A percentile compares a stretch with the other conserved stretches of the same genome.
Conservation (phyloP, 805 yeast species). For the Jamesozyma hellenica region DNA sequence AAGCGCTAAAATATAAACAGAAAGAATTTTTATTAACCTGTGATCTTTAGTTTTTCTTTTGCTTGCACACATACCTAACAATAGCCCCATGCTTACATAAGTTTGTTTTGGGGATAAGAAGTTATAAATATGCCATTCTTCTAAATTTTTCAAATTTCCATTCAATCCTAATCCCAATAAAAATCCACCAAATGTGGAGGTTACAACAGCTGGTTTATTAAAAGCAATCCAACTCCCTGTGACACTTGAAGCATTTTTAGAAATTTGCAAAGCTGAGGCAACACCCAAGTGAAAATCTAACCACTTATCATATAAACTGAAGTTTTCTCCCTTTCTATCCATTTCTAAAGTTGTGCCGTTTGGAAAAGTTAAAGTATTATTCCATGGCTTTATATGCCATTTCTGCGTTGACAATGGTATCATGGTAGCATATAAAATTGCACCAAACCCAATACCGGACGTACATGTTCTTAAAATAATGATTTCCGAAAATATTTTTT, state of each 20-base stretch:
- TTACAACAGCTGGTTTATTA: slow-evolving; percentile 60
- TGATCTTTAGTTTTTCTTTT: slow-evolving; percentile 71
- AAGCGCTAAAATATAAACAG: slow-evolving; percentile 87
- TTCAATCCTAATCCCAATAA: slow-evolving; percentile 84
- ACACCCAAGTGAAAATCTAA: slow-evolving; percentile 90
- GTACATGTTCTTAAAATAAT: slow-evolving; percentile 66
- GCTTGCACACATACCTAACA: slow-evolving; percentile 91
- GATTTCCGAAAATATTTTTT: slow-evolving; percentile 44
- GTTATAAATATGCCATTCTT: slow-evolving; percentile 94
- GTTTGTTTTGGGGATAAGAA: slow-evolving; percentile 84
- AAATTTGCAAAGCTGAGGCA: slow-evolving; percentile 71
- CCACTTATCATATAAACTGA: slow-evolving; percentile 48
- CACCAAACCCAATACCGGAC: slow-evolving; percentile 25
- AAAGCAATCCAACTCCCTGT: slow-evolving; percentile 85
- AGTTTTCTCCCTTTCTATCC: slow-evolving; percentile 42
- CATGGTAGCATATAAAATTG: slow-evolving; percentile 30
- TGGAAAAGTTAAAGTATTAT: slow-evolving; percentile 61
- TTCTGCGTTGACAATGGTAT: slow-evolving; percentile 77
- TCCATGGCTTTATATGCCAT: slow-evolving; percentile 41
- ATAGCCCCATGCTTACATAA: slow-evolving; percentile 72
- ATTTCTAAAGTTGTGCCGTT: slow-evolving; percentile 52
- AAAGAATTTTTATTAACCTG: slow-evolving; percentile 78
- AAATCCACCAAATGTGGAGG: slow-evolving; percentile 89
- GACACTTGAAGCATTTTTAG: slow-evolving; percentile 50
- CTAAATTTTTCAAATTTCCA: slow-evolving; percentile 73